Conservation (phyloP, 2,329 filamentous ascomycete genomes). For the Coniochaeta sp. region DNA sequence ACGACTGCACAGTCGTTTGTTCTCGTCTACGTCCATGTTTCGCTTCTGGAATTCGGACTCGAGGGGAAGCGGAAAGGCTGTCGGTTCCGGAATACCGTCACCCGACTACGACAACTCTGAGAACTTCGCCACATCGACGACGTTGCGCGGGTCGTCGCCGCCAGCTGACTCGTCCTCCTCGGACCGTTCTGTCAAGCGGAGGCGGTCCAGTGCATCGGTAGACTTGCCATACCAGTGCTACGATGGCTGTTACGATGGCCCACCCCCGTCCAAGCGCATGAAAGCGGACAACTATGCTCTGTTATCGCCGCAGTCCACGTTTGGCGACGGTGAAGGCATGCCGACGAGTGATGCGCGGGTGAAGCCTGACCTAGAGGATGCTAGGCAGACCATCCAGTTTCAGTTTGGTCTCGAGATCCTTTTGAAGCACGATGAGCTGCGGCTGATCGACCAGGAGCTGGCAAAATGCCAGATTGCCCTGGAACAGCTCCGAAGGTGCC, state of each 20-base stretch:
- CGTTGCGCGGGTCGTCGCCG: constrained; percentile 1
- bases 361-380: constrained; percentile 35
- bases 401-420: constrained; percentile 89
- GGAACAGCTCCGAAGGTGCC: constrained; percentile 87
- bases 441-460: constrained; percentile 90
- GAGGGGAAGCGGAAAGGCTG: constrained; percentile 47
- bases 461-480: constrained; percentile 91
- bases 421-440: constrained; percentile 88
- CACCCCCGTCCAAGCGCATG: constrained; percentile 33
- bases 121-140: constrained; percentile 2
- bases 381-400: constrained; percentile 69
- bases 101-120: constrained; percentile 15
- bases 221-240: constrained; percentile 14
- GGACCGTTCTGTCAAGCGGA: constrained; percentile 30
- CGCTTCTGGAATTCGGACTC: constrained; percentile 53
- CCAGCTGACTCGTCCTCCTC: constrained; percentile 8
- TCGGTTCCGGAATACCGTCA: constrained; percentile 13
- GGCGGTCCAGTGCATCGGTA: constrained; percentile 26
- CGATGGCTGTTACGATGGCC: constrained; percentile 9
- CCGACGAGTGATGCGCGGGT: background rate
- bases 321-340: background rate
- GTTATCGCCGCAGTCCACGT: constrained; percentile 15
- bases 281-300: constrained; percentile 23
- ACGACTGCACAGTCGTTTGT: background rate
- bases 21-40: constrained; percentile 45